Evolutionary conservation across 257 asterid genomes (phyloP).

Genomic region (Scutellaria galericulata): DNA sequence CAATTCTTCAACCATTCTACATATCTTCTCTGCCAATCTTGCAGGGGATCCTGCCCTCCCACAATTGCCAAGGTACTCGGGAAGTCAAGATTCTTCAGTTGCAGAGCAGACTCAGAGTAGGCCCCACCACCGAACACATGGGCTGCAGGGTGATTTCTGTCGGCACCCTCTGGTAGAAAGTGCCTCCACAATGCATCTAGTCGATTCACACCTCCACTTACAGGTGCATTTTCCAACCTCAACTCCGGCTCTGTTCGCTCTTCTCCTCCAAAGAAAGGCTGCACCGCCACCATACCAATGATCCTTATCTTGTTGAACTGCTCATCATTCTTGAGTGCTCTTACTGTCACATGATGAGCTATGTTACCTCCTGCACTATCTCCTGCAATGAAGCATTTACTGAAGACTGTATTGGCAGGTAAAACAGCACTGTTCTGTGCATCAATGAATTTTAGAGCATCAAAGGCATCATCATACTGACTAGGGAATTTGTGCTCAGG

Average conservation of each 20-base stretch:
- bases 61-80: conserved; percentile 40
- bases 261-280: conserved; percentile 33
- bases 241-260: conserved; percentile 39
- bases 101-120: not conserved
- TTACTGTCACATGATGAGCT: conserved; percentile 37
- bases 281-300: conserved; percentile 1
- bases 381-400: conserved; percentile 37
- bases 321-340: not conserved
- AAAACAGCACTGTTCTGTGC: not conserved
- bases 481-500: conserved; percentile 44
- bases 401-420: conserved; percentile 31
- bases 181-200: conserved; percentile 34
- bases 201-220: not conserved
- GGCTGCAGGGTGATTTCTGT: conserved; percentile 51
- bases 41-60: conserved; percentile 42
- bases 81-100: conserved; percentile 24
- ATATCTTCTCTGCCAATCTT: conserved; percentile 42
- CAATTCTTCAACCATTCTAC: conserved; percentile 30
- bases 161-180: conserved; percentile 50
- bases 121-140: conserved; percentile 39
- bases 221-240: conserved; percentile 25
- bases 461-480: conserved; percentile 39
- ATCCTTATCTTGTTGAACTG: conserved; percentile 24
- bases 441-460: conserved; percentile 36
- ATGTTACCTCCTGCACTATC: conserved; percentile 51